phyloP scores from a whole-genome alignment of 106 monocot genomes.

The Ottelia alismoides region DNA sequence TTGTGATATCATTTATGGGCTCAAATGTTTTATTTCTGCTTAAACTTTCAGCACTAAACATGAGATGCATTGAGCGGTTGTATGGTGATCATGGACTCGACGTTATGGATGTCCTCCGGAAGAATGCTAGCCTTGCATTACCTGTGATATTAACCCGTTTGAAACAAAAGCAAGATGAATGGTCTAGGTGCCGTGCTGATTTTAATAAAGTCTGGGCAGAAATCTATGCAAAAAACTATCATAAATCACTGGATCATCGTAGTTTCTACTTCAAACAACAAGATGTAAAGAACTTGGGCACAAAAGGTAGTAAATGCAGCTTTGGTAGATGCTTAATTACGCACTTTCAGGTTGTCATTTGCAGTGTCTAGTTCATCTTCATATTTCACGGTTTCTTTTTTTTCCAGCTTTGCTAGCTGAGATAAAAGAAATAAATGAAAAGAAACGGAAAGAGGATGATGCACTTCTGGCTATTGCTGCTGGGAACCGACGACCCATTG shows the following conservation, averaged over 20 bases:
- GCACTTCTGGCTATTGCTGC: slow-evolving; percentile 78
- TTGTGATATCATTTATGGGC: background rate
- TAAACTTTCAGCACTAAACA: slow-evolving; percentile 39
- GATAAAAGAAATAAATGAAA: slow-evolving; percentile 96
- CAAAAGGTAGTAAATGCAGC: slow-evolving; percentile 46
- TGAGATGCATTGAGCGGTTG: slow-evolving; percentile 92
- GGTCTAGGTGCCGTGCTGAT: slow-evolving; percentile 77
- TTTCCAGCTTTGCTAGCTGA: slow-evolving; percentile 68
- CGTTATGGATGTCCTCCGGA: slow-evolving; percentile 82
- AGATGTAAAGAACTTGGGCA: slow-evolving; percentile 70
- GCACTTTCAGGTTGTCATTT: too few species aligned
- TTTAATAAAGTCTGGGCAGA: slow-evolving; percentile 97
- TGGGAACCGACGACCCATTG: slow-evolving; percentile 47
- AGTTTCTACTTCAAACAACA: slow-evolving; percentile 95
- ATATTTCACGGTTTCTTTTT: background rate
- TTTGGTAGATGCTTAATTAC: background rate
- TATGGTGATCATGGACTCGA: slow-evolving; percentile 97
- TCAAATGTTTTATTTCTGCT: background rate
- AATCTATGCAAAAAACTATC: slow-evolving; percentile 85
- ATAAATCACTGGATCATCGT: slow-evolving; percentile 88
- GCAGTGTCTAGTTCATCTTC: background rate
- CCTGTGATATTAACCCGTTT: slow-evolving; percentile 81
- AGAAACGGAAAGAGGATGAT: slow-evolving; percentile 81
- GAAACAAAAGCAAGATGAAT: slow-evolving; percentile 94
- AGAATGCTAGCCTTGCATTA: slow-evolving; percentile 55